A percentile compares a stretch with the other conserved stretches of the same genome.
Conservation (phyloP, 805 yeast genomes). For the Metschnikowia continentalis region DNA sequence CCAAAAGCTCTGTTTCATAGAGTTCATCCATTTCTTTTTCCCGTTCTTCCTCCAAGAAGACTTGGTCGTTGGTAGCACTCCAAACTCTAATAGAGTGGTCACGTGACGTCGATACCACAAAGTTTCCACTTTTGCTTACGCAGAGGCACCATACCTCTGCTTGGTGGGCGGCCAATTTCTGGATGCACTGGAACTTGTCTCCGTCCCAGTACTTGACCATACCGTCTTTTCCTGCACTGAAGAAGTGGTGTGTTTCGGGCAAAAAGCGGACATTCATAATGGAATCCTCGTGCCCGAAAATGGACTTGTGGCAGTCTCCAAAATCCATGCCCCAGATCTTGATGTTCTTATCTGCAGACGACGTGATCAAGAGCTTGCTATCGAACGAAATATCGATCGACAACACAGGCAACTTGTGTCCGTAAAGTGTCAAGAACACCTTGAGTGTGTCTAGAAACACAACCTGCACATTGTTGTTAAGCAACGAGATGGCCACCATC, state of each 20-base stretch:
- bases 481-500: conserved; percentile 73
- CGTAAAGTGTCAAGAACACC: conserved; percentile 84
- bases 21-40: conserved; percentile 93
- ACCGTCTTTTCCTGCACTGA: conserved; percentile 87
- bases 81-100: conserved; percentile 93
- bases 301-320: conserved; percentile 97
- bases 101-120: conserved; percentile 80
- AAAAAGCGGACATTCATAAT: conserved; percentile 84
- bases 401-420: conserved; percentile 93
- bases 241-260: conserved; percentile 83
- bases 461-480: conserved; percentile 94
- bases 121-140: conserved; percentile 66
- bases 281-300: conserved; percentile 95
- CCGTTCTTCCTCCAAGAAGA: conserved; percentile 94
- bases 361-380: conserved; percentile 80
- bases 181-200: conserved; percentile 90
- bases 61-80: conserved; percentile 90
- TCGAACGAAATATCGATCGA: conserved; percentile 89
- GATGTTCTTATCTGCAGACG: conserved; percentile 96
- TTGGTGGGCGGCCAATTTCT: conserved; percentile 77
- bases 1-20: conserved; percentile 73
- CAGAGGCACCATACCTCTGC: conserved; percentile 92
- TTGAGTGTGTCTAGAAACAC: conserved; percentile 84
- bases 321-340: conserved; percentile 98
- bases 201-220: conserved; percentile 97